phyloP scores from a whole-genome alignment of 1,139 yeast genomes.

The Kurtzmaniella quercitrusa region DNA sequence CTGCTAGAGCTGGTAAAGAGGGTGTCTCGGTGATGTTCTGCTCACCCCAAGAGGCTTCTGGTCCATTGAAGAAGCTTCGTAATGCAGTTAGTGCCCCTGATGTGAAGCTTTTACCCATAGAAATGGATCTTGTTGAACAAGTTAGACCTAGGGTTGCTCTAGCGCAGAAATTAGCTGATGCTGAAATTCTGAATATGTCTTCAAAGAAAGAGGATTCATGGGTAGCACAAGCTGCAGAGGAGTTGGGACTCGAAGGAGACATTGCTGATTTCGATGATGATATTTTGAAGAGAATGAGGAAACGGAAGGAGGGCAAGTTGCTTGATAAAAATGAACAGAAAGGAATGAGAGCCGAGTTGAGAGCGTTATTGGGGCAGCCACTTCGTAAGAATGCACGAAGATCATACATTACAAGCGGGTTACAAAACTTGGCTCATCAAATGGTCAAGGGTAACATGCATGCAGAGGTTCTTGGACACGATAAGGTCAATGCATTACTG shows the following conservation, averaged over 20 bases:
- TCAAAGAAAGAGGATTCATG: constrained; percentile 71
- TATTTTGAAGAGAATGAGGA: constrained; percentile 58
- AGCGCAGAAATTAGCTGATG: constrained; percentile 73
- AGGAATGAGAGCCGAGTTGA: constrained; percentile 52
- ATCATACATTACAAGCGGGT: constrained; percentile 82
- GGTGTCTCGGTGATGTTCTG: constrained; percentile 94
- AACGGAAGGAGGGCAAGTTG: constrained; percentile 54
- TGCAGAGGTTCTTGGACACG: constrained; percentile 65
- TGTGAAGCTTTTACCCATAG: constrained; percentile 72
- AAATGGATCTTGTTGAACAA: constrained; percentile 66
- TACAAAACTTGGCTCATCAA: constrained; percentile 79
- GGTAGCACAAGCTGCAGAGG: constrained; percentile 90
- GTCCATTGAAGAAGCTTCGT: constrained; percentile 76
- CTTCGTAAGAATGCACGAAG: constrained; percentile 66
- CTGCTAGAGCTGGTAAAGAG: constrained; percentile 91
- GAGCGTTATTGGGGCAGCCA: constrained; percentile 50
- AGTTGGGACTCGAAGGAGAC: constrained; percentile 78
- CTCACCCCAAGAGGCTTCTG: constrained; percentile 90
- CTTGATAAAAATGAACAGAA: constrained; percentile 48
- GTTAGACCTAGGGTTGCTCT: constrained; percentile 63
- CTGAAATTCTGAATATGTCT: constrained; percentile 55
- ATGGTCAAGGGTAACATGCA: constrained; percentile 72
- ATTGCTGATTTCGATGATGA: constrained; percentile 60
- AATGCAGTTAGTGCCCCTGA: constrained; percentile 57
- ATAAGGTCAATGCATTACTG: constrained; percentile 65